phyloP scores from a whole-genome alignment of 768 basidiomycete genomes.

The Lentinula guzmanii region DNA sequence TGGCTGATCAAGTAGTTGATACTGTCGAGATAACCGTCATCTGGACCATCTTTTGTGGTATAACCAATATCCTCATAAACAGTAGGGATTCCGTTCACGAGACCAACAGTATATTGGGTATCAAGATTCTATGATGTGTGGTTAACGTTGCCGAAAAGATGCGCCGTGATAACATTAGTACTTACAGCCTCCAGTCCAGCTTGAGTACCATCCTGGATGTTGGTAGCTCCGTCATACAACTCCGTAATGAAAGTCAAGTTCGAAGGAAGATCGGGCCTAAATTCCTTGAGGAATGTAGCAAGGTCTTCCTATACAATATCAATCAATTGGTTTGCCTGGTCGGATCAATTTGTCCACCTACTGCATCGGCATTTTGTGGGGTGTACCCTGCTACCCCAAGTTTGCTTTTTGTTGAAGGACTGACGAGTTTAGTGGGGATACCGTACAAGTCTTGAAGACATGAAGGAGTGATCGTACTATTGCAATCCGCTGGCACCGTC shows the following conservation, averaged over 20 bases:
- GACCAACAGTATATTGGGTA: conserved; percentile 23
- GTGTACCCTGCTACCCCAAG: conserved; percentile 22
- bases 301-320: conserved; percentile 16
- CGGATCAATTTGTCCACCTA: conserved; percentile 15
- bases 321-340: conserved; percentile 8
- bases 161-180: background rate
- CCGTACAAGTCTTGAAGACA: conserved; percentile 22
- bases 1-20: conserved; percentile 23
- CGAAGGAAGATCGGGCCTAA: conserved; percentile 25
- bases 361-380: conserved; percentile 12
- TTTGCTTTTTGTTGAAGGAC: conserved; percentile 12
- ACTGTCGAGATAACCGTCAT: conserved; percentile 27
- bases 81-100: conserved; percentile 25
- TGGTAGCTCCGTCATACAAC: conserved; percentile 26
- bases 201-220: conserved; percentile 19
- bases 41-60: conserved; percentile 18
- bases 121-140: conserved; percentile 17
- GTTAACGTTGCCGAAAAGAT: background rate
- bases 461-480: conserved; percentile 16
- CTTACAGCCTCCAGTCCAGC: conserved; percentile 30
- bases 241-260: conserved; percentile 25
- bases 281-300: conserved; percentile 16
- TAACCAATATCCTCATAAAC: conserved; percentile 26
- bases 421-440: conserved; percentile 12
- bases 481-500: background rate